Percentiles rank a stretch among this genome's conserved stretches.
Conservation (phyloP, 106 monocot genomes). For the Chionographis japonica region DNA sequence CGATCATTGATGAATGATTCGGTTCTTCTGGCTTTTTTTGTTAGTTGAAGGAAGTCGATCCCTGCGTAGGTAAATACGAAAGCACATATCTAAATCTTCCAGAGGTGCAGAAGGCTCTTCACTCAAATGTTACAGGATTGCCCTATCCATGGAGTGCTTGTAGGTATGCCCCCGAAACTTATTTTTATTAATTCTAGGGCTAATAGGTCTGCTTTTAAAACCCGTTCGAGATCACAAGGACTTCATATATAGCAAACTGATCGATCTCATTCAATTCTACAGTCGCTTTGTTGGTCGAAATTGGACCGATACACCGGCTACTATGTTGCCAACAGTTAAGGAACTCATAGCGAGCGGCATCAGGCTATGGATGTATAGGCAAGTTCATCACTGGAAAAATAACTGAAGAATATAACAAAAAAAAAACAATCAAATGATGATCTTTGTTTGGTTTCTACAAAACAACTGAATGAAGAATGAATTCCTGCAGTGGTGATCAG, state of each 20-base stretch:
- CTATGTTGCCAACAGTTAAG: constrained; percentile 17
- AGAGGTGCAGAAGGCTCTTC: constrained; percentile 31
- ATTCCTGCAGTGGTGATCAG: constrained; percentile 21
- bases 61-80: constrained; percentile 13
- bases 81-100: constrained; percentile 20
- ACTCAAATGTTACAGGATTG: constrained; percentile 10
- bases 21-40: not conserved
- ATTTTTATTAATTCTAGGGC: not conserved
- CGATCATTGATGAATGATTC: too few species aligned
- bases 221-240: not conserved
- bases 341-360: constrained; percentile 19
- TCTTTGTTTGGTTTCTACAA: not conserved
- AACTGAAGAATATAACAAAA: not conserved
- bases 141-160: constrained; percentile 15
- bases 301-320: constrained; percentile 14
- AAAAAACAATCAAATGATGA: not conserved
- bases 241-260: too few species aligned
- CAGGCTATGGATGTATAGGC: constrained; percentile 32
- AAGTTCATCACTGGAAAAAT: not conserved
- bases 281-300: not conserved
- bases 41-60: constrained; percentile 16
- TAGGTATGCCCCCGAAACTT: not conserved
- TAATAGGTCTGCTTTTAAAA: not conserved
- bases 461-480: too few species aligned
- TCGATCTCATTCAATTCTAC: not conserved